Evolutionary conservation across 495 filamentous ascomycete genomes (phyloP).

Genomic region (Neurospora sp.): DNA sequence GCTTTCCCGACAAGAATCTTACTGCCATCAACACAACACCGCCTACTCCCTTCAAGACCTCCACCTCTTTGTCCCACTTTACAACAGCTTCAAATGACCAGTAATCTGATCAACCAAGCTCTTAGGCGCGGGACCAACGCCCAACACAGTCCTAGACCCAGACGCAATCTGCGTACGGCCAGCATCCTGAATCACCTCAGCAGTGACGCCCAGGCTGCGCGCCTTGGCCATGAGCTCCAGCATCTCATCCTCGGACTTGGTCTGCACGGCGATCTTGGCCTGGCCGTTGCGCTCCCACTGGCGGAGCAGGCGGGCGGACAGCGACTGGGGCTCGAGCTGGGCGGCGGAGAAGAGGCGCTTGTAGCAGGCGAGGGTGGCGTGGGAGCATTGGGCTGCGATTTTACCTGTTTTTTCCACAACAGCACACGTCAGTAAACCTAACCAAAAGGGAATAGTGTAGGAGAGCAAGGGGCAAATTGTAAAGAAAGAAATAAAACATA

Average conservation of each 20-base stretch:
- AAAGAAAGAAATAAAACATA: slow-evolving; percentile 24
- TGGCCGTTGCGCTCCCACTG: slow-evolving; percentile 81
- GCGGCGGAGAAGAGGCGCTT: slow-evolving; percentile 58
- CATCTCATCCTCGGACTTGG: slow-evolving; percentile 76
- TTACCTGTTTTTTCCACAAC: slow-evolving; percentile 51
- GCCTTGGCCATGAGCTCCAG: slow-evolving; percentile 66
- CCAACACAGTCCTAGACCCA: slow-evolving; percentile 83
- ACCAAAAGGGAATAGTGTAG: too few species aligned
- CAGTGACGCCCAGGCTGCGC: slow-evolving; percentile 71
- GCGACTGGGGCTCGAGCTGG: slow-evolving; percentile 30
- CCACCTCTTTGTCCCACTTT: slow-evolving; percentile 2
- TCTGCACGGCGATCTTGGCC: slow-evolving; percentile 84
- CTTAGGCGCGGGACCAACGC: slow-evolving; percentile 80
- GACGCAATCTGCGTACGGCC: slow-evolving; percentile 93
- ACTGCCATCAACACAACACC: too few species aligned
- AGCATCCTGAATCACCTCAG: slow-evolving; percentile 86
- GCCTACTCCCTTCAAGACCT: too few species aligned
- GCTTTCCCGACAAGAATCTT: too few species aligned
- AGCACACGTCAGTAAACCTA: not conserved
- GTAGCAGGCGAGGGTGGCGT: slow-evolving; percentile 95
- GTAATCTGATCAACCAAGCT: slow-evolving; percentile 79
- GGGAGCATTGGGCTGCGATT: slow-evolving; percentile 92
- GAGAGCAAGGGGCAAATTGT: too few species aligned
- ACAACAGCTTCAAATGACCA: slow-evolving; percentile 79
- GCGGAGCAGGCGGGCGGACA: slow-evolving; percentile 53